These are phyloP conservation scores for Neurospora sp. DNA, from an alignment of 2,329 filamentous ascomycete species.

Conservation along the genomic window DNA sequence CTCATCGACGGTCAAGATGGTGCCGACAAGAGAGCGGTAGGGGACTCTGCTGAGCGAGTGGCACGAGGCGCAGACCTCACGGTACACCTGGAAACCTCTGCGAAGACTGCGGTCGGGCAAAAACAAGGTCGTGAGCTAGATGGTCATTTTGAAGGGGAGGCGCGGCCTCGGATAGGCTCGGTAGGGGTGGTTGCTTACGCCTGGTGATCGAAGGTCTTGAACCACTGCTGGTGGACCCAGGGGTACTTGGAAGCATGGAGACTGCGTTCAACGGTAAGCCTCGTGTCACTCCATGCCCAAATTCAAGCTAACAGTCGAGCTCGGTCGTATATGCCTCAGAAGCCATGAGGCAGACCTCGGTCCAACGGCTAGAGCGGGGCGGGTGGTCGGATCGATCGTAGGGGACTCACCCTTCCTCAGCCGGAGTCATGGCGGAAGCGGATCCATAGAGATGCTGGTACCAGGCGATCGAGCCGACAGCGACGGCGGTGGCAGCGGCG, in stretches of 20 bases:
- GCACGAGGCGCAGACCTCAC: constrained; percentile 94
- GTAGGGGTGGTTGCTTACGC: constrained; percentile 53
- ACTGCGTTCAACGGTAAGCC: constrained; percentile 40
- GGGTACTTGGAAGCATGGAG: constrained; percentile 87
- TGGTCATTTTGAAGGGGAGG: constrained; percentile 36
- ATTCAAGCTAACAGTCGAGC: background rate
- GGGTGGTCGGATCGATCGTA: background rate
- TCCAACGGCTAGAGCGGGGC: constrained; percentile 1
- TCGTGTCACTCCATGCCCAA: background rate
- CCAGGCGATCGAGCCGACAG: constrained; percentile 86
- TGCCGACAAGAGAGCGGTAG: constrained; percentile 85
- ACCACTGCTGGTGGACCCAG: constrained; percentile 87
- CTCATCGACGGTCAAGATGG: constrained; percentile 91
- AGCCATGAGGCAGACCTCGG: constrained; percentile 8
- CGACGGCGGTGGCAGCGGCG: constrained; percentile 74
- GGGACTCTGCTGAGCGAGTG: constrained; percentile 93
- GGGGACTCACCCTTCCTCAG: constrained; percentile 89
- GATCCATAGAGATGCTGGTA: constrained; percentile 95
- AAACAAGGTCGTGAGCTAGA: constrained; percentile 3
- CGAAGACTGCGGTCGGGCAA: constrained; percentile 55
- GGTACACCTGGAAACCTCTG: constrained; percentile 99
- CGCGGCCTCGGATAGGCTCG: background rate
- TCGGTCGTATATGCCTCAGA: constrained; percentile 19
- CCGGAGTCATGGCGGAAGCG: constrained; percentile 80
- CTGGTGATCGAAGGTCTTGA: constrained; percentile 95